Evolutionary conservation across 2,329 filamentous ascomycete species (phyloP).

Genomic region (Akanthomyces muscarius): DNA sequence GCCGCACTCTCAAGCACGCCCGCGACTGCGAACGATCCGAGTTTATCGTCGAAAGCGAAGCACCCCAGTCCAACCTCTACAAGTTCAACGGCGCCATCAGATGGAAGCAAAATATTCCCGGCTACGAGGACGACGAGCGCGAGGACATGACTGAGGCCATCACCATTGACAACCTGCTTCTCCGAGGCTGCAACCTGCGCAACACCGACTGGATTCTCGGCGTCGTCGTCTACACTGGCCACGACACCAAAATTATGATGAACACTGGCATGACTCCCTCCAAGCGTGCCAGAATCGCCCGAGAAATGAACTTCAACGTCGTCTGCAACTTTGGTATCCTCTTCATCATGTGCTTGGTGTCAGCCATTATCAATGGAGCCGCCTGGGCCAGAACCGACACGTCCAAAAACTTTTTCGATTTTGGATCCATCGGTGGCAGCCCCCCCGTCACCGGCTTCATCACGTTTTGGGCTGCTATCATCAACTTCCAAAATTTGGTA

Average conservation of each 20-base stretch:
- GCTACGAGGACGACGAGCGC: conserved; percentile 56
- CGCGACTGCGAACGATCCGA: conserved; percentile 86
- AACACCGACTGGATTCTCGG: conserved; percentile 97
- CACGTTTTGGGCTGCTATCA: conserved; percentile 92
- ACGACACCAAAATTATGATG: conserved; percentile 99
- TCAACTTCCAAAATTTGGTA: conserved; percentile 97
- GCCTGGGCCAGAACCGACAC: conserved; percentile 73
- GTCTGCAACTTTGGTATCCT: conserved; percentile 93
- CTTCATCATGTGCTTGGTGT: conserved; percentile 81
- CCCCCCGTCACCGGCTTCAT: conserved; percentile 84
- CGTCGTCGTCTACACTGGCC: conserved; percentile 88
- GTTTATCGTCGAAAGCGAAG: conserved; percentile 85
- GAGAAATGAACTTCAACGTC: conserved; percentile 95
- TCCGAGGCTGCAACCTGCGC: conserved; percentile 87
- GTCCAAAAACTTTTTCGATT: conserved; percentile 80
- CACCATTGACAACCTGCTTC: conserved; percentile 88
- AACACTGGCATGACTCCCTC: conserved; percentile 93
- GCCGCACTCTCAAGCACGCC: conserved; percentile 78
- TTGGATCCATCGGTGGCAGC: conserved; percentile 71
- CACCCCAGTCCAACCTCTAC: conserved; percentile 90
- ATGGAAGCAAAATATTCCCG: conserved; percentile 72
- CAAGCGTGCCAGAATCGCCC: conserved; percentile 86
- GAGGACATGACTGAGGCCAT: conserved; percentile 88
- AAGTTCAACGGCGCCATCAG: conserved; percentile 86
- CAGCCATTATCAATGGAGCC: conserved; percentile 78